Conservation (phyloP, 495 filamentous ascomycete species). For the Podospora pseudoanserina region DNA sequence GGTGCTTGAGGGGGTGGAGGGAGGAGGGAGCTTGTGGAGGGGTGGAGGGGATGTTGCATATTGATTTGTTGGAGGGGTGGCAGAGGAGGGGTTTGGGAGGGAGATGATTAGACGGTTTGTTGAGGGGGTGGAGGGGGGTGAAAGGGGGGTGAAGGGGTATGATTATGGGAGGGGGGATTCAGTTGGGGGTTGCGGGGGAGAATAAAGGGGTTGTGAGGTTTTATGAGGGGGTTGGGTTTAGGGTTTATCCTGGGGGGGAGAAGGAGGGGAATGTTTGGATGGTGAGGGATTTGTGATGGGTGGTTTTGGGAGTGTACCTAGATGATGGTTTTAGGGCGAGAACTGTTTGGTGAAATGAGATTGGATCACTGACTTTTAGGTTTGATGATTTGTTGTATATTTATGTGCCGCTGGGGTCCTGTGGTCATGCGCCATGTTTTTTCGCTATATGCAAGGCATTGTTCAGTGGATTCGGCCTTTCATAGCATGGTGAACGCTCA, state of each 20-base stretch:
- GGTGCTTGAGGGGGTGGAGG: conserved; percentile 30
- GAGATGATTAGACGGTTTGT: conserved; percentile 38
- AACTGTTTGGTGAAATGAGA: no score
- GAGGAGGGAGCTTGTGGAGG: conserved; percentile 29
- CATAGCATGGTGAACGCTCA: no score
- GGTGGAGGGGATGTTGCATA: conserved; percentile 41
- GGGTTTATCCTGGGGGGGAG: conserved; percentile 34
- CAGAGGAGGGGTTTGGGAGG: conserved; percentile 37
- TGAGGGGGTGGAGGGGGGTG: conserved; percentile 29
- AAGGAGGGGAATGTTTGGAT: conserved; percentile 38
- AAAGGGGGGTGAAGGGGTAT: conserved; percentile 15
- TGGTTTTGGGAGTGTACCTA: no score
- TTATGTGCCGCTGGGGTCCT: no score
- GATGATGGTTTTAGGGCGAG: no score
- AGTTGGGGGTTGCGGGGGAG: conserved; percentile 39
- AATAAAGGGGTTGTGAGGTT: conserved; percentile 43
- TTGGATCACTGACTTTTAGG: no score
- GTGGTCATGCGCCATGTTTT: no score
- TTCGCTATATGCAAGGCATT: no score
- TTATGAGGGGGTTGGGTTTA: conserved; percentile 42
- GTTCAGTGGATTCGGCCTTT: no score
- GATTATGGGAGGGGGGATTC: conserved; percentile 36
- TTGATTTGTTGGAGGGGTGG: conserved; percentile 36
- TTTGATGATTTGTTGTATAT: no score
- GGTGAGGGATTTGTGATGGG: conserved; percentile 35